These are phyloP conservation scores for Lactifluus rugatus DNA, from an alignment of 768 basidiomycete genomes.

Conservation along the genomic window DNA sequence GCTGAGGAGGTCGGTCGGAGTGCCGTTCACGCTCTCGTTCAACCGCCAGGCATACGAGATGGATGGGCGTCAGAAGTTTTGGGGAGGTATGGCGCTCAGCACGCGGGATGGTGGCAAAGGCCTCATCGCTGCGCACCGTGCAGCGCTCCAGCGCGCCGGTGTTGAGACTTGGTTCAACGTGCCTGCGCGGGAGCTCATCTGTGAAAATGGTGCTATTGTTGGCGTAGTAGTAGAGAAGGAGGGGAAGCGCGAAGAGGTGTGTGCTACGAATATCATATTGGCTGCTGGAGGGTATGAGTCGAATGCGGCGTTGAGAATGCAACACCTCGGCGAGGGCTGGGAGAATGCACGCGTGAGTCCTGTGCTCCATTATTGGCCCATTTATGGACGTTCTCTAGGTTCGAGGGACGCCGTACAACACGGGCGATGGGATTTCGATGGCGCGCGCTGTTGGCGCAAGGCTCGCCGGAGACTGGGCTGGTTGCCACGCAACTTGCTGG, in stretches of 20 bases:
- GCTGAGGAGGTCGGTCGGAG: conserved; percentile 40
- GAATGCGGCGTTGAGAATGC: conserved; percentile 38
- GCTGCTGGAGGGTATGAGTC: conserved; percentile 64
- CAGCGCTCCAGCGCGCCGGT: conserved; percentile 38
- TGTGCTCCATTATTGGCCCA: not conserved
- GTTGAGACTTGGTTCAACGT: conserved; percentile 51
- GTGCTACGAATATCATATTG: conserved; percentile 41
- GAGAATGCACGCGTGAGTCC: conserved; percentile 40
- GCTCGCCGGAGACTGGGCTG: conserved; percentile 53
- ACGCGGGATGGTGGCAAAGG: conserved; percentile 63
- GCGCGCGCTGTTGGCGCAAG: conserved; percentile 43
- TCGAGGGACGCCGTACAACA: conserved; percentile 62
- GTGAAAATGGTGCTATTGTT: conserved; percentile 31
- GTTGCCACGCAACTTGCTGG: conserved; percentile 70
- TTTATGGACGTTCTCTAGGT: conserved; percentile 33
- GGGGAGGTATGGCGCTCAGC: conserved; percentile 58
- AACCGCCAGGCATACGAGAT: conserved; percentile 62
- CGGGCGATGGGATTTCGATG: conserved; percentile 53
- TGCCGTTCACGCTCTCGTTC: conserved; percentile 52
- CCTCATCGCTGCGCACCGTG: conserved; percentile 45
- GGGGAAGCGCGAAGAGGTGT: conserved; percentile 31
- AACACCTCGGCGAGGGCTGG: conserved; percentile 54
- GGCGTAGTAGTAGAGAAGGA: conserved; percentile 38
- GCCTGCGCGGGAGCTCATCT: conserved; percentile 33
- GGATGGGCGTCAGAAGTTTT: conserved; percentile 52